Base-by-base conservation (phyloP, 176 grass and related monocot genomes). In the Ensete glaucum region DNA sequence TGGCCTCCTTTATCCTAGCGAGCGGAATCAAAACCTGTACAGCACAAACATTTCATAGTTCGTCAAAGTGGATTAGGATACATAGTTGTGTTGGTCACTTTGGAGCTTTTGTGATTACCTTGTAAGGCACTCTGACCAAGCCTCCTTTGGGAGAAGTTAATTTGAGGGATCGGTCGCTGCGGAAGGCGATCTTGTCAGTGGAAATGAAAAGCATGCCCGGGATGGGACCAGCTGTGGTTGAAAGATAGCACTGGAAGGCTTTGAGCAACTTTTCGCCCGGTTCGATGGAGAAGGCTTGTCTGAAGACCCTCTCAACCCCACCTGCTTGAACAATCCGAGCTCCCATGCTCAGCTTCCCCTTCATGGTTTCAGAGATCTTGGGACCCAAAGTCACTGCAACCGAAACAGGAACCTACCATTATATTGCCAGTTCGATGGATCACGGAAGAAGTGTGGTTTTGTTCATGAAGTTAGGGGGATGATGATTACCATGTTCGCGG, bases 321-420 rank as follows among this genome's bases (percentile, higher is more conserved):
- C 88, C 90, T 7, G 93, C 93, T 83, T 90, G 85, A 73, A 90
- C 74, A 69, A 90, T 87, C 82, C 88, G 79, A 22, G 81, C 83
- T 16, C 91, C 88, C 53, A 91, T 57, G 73, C 82, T 99, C 66
- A 89, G 78, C 78, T 91, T 99, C 9, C 91, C 87, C 76, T 85
- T 93, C 81, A 86, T 84, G 54, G 88, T 93, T 74, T 98, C 88
- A 15, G 90, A 91, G 12, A 93, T 82, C 77, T 85, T 93, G 13
- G 86, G 82, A 1, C 86, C 87, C 82, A 93, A 63, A 25, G 81
- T 83, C 82, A 89, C 92, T 96, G 92, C 79, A 16, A 34, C 8
- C 21, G 8, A 50, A 62, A 72, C 13, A 23, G 0, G 1, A 52
- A 54, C 73, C 49, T 13, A 43, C 86, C 20, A 50, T 52, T 10